Conservation (phyloP, 2,329 filamentous ascomycete species). For the Colletotrichum cordylinicola region DNA sequence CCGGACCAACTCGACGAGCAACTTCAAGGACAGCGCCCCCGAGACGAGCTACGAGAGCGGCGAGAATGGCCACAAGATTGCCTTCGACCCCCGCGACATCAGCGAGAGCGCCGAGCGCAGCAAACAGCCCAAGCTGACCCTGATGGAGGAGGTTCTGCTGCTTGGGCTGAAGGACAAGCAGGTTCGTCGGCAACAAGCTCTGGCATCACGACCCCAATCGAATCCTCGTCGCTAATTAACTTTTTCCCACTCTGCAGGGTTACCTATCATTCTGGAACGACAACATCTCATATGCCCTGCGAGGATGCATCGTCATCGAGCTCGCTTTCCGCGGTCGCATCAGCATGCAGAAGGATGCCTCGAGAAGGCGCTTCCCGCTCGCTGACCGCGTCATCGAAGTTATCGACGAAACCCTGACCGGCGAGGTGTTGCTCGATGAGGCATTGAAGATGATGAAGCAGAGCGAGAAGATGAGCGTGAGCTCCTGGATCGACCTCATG, state of each 20-base stretch:
- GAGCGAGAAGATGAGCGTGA: slow-evolving; percentile 99
- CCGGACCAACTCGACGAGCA: slow-evolving; percentile 62
- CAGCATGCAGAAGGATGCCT: slow-evolving; percentile 97
- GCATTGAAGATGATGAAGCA: slow-evolving; percentile 99
- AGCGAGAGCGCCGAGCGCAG: slow-evolving; percentile 94
- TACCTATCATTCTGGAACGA: slow-evolving; percentile 99
- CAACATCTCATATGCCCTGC: slow-evolving; percentile 97
- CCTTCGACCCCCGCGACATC: slow-evolving; percentile 95
- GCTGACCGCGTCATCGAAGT: slow-evolving; percentile 96
- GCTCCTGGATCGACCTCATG: slow-evolving; percentile 98
- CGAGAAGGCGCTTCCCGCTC: slow-evolving; percentile 88
- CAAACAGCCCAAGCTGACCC: slow-evolving; percentile 97
- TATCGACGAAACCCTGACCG: slow-evolving; percentile 93
- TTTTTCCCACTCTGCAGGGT: slow-evolving; percentile 61
- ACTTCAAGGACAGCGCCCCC: slow-evolving; percentile 60
- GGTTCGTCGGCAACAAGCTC: slow-evolving; percentile 57
- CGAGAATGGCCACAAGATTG: slow-evolving; percentile 98
- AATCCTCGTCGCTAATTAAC: background rate
- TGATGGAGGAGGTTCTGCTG: slow-evolving; percentile 98
- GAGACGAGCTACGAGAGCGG: slow-evolving; percentile 89
- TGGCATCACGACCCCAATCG: background rate
- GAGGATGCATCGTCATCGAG: slow-evolving; percentile 98
- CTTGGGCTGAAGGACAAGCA: slow-evolving; percentile 99
- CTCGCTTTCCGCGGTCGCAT: slow-evolving; percentile 94
- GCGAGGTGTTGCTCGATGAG: slow-evolving; percentile 96